Percentiles rank a stretch among this genome's conserved stretches.
phyloP scores from a whole-genome alignment of 1,284 basidiomycete species.

The Rhodotorula sp. region DNA sequence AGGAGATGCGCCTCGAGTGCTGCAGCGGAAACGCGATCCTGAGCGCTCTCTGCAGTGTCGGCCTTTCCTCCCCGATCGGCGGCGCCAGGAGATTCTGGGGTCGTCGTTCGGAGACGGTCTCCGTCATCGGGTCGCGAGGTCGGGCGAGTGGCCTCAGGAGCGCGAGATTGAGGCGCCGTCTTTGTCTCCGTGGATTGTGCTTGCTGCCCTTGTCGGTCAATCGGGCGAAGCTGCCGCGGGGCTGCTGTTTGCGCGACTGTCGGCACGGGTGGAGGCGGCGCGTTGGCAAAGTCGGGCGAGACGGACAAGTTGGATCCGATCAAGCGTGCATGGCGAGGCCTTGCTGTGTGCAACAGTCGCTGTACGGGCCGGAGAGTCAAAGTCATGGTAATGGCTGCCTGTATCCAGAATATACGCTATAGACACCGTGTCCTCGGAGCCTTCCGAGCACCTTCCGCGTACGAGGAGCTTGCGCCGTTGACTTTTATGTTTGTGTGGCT shows the following conservation, averaged over 20 bases:
- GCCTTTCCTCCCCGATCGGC: neutral
- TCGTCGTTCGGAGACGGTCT: too few relatives aligned
- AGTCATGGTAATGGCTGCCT: neutral
- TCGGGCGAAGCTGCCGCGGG: neutral
- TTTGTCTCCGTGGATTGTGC: neutral
- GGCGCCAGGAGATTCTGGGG: neutral
- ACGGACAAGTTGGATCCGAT: neutral
- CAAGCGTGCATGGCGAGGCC: neutral
- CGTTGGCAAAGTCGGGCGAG: neutral
- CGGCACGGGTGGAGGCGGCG: neutral
- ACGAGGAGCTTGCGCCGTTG: too few relatives aligned
- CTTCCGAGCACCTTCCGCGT: too few relatives aligned
- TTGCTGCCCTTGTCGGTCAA: neutral
- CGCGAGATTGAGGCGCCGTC: neutral
- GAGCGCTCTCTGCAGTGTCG: too few relatives aligned
- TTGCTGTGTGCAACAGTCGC: neutral
- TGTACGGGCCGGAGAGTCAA: neutral
- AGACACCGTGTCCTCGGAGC: too few relatives aligned
- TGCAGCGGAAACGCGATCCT: conserved; percentile 3
- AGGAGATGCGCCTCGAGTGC: conserved; percentile 18
- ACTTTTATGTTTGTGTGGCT: too few relatives aligned
- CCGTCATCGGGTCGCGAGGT: neutral
- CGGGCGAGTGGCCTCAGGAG: neutral
- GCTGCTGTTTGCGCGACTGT: neutral
- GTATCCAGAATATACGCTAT: too few relatives aligned